Percentiles rank a stretch among this genome's conserved stretches.
These are phyloP conservation scores for Fraxinus paxiana DNA, from an alignment of 305 asterid species.

Conservation along the genomic window DNA sequence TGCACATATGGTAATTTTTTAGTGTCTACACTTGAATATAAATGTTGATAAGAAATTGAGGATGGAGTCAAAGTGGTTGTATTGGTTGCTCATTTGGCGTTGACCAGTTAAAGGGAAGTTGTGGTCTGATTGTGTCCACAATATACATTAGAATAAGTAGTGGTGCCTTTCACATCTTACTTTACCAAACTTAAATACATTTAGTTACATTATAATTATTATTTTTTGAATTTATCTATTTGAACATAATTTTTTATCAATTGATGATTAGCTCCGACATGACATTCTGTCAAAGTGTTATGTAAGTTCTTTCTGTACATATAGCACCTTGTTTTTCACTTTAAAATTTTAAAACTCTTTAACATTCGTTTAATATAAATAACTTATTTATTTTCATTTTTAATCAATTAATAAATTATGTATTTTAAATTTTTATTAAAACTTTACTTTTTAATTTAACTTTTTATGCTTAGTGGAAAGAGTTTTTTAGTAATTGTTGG, in stretches of 20 bases:
- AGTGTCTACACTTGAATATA: not conserved
- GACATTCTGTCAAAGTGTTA: too few relatives aligned
- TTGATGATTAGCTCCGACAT: too few relatives aligned
- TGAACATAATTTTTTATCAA: too few relatives aligned
- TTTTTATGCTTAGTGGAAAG: not conserved
- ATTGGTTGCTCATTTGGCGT: not conserved
- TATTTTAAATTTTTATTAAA: too few relatives aligned
- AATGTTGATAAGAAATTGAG: not conserved
- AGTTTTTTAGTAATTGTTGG: not conserved
- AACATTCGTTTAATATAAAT: not conserved
- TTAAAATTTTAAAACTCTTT: too few relatives aligned
- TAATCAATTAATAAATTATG: not conserved
- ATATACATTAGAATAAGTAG: not conserved
- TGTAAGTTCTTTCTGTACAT: too few relatives aligned
- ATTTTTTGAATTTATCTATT: too few relatives aligned
- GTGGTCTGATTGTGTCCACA: conserved; percentile 17
- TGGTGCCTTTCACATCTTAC: not conserved
- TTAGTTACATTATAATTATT: too few relatives aligned
- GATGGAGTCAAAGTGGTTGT: not conserved
- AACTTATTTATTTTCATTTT: too few relatives aligned
- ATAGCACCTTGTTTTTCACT: too few relatives aligned
- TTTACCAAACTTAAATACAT: not conserved
- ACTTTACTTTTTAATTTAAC: too few relatives aligned
- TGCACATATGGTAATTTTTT: not conserved
- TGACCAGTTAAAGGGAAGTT: not conserved